These are phyloP conservation scores for Botrytis squamosa DNA, from an alignment of 2,329 filamentous ascomycete genomes.

Conservation along the genomic window DNA sequence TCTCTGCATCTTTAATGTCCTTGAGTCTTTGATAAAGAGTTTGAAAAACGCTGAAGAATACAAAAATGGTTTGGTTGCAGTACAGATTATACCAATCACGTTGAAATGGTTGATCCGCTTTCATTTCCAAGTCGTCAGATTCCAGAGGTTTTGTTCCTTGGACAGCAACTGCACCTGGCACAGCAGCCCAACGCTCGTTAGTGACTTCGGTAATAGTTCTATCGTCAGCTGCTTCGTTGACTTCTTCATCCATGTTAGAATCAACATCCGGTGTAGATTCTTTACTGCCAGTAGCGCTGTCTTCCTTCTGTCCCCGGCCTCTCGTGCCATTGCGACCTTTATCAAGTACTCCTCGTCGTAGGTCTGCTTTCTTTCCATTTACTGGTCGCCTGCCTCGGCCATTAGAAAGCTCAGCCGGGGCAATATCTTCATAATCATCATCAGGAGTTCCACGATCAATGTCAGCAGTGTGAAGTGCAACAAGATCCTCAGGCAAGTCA, in stretches of 20 bases:
- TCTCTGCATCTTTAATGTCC: conserved; percentile 77
- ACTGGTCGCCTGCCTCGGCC: conserved; percentile 60
- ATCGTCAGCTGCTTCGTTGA: conserved; percentile 60
- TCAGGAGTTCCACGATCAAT: conserved; percentile 70
- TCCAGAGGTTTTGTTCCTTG: conserved; percentile 52
- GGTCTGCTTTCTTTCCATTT: conserved; percentile 72
- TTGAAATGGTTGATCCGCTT: conserved; percentile 75
- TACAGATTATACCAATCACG: conserved; percentile 87
- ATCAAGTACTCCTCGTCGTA: conserved; percentile 85
- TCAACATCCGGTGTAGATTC: conserved; percentile 82
- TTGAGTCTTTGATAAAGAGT: conserved; percentile 83
- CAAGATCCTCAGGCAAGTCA: conserved; percentile 67
- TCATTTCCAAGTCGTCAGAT: conserved; percentile 61
- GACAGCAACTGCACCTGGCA: conserved; percentile 55
- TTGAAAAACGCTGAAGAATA: conserved; percentile 92
- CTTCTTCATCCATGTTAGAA: conserved; percentile 77
- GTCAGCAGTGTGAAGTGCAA: conserved; percentile 65
- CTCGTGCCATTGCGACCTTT: conserved; percentile 69
- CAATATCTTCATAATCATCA: conserved; percentile 65
- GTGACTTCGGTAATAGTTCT: conserved; percentile 59
- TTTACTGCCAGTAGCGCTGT: conserved; percentile 78
- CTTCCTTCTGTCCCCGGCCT: conserved; percentile 72
- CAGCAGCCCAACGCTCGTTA: conserved; percentile 64
- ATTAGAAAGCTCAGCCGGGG: conserved; percentile 69
- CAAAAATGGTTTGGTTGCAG: conserved; percentile 85